Percentiles rank a stretch among this genome's conserved stretches.
These are phyloP conservation scores for Neonothopanus nambi DNA, from an alignment of 1,284 basidiomycete genomes.

Conservation along the genomic window DNA sequence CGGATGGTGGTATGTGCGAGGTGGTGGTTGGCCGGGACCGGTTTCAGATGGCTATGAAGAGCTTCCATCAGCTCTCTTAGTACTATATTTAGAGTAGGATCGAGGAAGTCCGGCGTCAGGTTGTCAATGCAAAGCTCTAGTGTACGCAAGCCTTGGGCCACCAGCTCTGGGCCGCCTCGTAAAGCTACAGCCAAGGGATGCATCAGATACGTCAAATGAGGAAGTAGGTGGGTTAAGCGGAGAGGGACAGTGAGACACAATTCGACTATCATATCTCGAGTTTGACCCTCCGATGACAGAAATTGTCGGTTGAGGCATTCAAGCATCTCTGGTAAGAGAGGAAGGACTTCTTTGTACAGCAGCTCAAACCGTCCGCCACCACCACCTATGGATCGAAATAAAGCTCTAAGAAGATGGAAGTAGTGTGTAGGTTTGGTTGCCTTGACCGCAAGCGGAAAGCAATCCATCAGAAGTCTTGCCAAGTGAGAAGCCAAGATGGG, in stretches of 20 bases:
- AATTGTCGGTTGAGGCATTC: slow-evolving; percentile 93
- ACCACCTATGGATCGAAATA: slow-evolving; percentile 97
- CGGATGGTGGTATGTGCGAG: slow-evolving; percentile 96
- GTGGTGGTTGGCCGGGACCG: slow-evolving; percentile 87
- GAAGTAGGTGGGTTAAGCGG: slow-evolving; percentile 92
- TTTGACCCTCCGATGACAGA: slow-evolving; percentile 75
- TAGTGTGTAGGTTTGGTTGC: slow-evolving; percentile 92
- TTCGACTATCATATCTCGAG: slow-evolving; percentile 93
- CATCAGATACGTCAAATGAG: slow-evolving; percentile 96
- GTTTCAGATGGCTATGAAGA: slow-evolving; percentile 87
- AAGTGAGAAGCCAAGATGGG: slow-evolving; percentile 91
- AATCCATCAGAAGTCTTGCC: slow-evolving; percentile 95
- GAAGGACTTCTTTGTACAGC: slow-evolving; percentile 95
- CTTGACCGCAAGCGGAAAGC: slow-evolving; percentile 92
- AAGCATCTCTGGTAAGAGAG: slow-evolving; percentile 95
- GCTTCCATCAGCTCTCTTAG: slow-evolving; percentile 95
- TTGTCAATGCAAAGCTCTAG: slow-evolving; percentile 99
- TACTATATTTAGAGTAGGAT: slow-evolving; percentile 93
- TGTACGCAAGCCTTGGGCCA: slow-evolving; percentile 94
- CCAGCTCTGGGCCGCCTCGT: slow-evolving; percentile 85
- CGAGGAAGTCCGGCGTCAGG: slow-evolving; percentile 96
- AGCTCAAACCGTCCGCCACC: slow-evolving; percentile 93
- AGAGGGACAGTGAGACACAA: slow-evolving; percentile 97
- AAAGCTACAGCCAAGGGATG: slow-evolving; percentile 93
- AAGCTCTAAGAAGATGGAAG: slow-evolving; percentile 89